These are phyloP conservation scores for Xylaria multiplex DNA, from an alignment of 2,329 filamentous ascomycete species.

Conservation along the genomic window DNA sequence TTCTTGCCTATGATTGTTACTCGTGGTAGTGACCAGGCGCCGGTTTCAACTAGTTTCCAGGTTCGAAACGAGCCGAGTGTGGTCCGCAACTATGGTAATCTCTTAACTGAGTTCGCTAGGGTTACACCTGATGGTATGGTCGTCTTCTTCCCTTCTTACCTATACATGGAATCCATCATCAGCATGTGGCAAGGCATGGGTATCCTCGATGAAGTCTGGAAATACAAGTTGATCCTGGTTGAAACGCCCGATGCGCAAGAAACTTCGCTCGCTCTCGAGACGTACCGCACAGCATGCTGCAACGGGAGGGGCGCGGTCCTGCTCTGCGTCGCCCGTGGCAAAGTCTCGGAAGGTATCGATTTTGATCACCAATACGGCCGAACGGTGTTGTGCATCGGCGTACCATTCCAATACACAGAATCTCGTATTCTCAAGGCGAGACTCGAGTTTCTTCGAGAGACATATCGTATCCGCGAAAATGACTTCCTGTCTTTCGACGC, in stretches of 20 bases:
- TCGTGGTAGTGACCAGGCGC: conserved; percentile 90
- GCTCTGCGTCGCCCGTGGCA: conserved; percentile 94
- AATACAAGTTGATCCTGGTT: conserved; percentile 97
- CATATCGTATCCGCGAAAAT: conserved; percentile 94
- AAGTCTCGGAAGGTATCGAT: conserved; percentile 98
- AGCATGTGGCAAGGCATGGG: conserved; percentile 99
- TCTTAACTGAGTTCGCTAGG: conserved; percentile 94
- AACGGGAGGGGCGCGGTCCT: conserved; percentile 94
- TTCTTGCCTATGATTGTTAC: conserved; percentile 99
- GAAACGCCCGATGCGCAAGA: conserved; percentile 98
- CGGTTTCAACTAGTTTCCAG: conserved; percentile 92
- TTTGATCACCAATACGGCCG: conserved; percentile 99
- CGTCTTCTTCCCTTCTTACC: conserved; percentile 98
- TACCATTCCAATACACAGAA: conserved; percentile 98
- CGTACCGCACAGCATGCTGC: conserved; percentile 96
- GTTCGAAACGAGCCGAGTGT: conserved; percentile 95
- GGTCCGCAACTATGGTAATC: conserved; percentile 94
- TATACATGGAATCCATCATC: conserved; percentile 99
- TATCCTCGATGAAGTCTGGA: conserved; percentile 97
- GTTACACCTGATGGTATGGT: conserved; percentile 97
- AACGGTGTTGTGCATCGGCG: conserved; percentile 94
- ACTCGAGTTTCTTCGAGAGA: conserved; percentile 95
- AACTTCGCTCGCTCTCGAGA: conserved; percentile 93
- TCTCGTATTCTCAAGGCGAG: conserved; percentile 95
- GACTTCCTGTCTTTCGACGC: conserved; percentile 99